These are phyloP conservation scores for Sporobolomyces roseus DNA, from an alignment of 768 basidiomycete species.

Conservation along the genomic window DNA sequence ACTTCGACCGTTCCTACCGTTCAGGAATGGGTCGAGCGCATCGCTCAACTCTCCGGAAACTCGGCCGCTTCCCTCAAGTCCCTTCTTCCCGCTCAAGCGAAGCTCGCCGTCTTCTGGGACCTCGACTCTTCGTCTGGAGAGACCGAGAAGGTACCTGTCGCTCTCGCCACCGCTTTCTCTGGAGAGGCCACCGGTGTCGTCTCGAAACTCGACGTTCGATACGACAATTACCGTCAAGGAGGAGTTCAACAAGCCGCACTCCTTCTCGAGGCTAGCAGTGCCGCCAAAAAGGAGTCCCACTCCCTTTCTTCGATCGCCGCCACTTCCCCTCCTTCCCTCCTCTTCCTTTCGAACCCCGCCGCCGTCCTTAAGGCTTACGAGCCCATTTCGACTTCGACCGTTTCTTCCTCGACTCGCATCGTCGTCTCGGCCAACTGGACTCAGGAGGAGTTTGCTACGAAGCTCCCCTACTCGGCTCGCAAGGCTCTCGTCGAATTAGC, in stretches of 20 bases:
- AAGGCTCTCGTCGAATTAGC: constrained; percentile 50
- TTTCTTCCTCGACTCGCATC: constrained; percentile 64
- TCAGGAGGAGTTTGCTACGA: constrained; percentile 65
- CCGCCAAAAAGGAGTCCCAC: constrained; percentile 47
- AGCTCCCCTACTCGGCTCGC: constrained; percentile 57
- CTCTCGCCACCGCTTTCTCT: constrained; percentile 59
- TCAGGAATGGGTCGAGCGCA: constrained; percentile 48
- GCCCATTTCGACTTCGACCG: constrained; percentile 62
- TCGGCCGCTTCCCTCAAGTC: constrained; percentile 55
- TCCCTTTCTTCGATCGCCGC: constrained; percentile 34
- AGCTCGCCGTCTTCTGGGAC: constrained; percentile 48
- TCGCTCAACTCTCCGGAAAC: constrained; percentile 63
- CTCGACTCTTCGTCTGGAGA: constrained; percentile 39
- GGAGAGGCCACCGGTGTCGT: constrained; percentile 52
- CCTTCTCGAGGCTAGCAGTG: constrained; percentile 57
- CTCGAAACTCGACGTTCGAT: constrained; percentile 62
- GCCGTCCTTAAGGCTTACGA: constrained; percentile 71
- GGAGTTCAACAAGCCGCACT: constrained; percentile 68
- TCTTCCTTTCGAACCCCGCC: constrained; percentile 67
- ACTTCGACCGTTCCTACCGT: constrained; percentile 46
- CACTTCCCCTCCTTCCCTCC: constrained; percentile 60
- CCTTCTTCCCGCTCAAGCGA: constrained; percentile 50
- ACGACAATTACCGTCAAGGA: constrained; percentile 73
- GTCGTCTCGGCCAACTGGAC: constrained; percentile 75
- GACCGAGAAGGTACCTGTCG: constrained; percentile 38